Conservation (phyloP, 768 basidiomycete genomes). For the Mrakia blollopis region DNA sequence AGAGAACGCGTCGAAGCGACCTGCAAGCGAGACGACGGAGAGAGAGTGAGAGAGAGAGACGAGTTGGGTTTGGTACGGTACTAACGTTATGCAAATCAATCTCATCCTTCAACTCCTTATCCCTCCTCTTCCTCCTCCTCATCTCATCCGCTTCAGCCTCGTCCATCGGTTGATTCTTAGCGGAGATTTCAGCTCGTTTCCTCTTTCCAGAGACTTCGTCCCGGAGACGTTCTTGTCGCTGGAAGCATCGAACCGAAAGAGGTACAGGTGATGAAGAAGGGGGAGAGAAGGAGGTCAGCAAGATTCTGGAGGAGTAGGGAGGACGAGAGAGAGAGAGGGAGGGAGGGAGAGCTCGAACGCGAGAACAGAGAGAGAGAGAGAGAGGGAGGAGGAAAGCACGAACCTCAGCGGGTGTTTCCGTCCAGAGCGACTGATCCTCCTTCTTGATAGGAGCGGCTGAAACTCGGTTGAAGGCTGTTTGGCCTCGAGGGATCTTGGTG, state of each 20-base stretch:
- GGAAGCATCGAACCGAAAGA: not conserved
- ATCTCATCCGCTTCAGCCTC: slow-evolving; percentile 48
- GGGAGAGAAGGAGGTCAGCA: not conserved
- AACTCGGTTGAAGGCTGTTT: slow-evolving; percentile 32
- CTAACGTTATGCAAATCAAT: slow-evolving; percentile 64
- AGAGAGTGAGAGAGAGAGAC: not conserved
- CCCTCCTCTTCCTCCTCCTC: slow-evolving; percentile 58
- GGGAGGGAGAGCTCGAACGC: not conserved
- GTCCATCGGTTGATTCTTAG: slow-evolving; percentile 46
- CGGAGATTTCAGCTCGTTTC: slow-evolving; percentile 57
- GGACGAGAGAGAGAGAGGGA: not conserved
- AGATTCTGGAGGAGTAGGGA: too few species aligned
- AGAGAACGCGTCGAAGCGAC: not conserved
- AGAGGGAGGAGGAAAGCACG: not conserved
- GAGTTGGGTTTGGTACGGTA: not conserved
- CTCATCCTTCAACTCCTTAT: slow-evolving; percentile 63
- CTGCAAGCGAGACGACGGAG: not conserved
- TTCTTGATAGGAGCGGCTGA: slow-evolving; percentile 46
- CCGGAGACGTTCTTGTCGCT: slow-evolving; percentile 75
- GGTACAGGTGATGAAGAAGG: not conserved
- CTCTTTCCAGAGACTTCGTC: slow-evolving; percentile 88
- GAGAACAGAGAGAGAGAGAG: not conserved
- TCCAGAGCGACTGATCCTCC: slow-evolving; percentile 75
- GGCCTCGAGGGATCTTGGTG: slow-evolving; percentile 56
- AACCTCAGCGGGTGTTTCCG: slow-evolving; percentile 84